Base-by-base conservation (phyloP, 495 filamentous ascomycete genomes). In the Hyaloscypha variabilis region DNA sequence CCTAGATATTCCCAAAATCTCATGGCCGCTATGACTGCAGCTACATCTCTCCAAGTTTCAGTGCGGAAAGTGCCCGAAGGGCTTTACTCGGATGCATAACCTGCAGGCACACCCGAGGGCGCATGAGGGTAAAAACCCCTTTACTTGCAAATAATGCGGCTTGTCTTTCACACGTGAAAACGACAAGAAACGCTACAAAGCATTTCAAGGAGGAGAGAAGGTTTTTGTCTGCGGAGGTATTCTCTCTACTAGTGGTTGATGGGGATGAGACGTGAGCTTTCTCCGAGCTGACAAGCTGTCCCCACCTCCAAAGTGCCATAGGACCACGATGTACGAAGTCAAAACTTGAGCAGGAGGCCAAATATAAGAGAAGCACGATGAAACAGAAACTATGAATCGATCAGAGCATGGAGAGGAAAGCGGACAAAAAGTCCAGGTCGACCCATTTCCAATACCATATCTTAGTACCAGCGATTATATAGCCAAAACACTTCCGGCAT, bases 181-280 rank as follows among this genome's bases (percentile, higher is more conserved):
- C 25, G 63, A 66, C 14, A 34, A 31, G 23, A 51, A 64, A 4
- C 29, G 62, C 3, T 53, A 64, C 24, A 31, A 42, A 51, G 21
- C 13, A 6, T 80, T 97, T 3, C 93, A 97, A 72, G 90, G 89
- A 2, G 93, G 93, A 50, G 93, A 97, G 74, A 96, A 96, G 85
- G 97, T 96, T 70, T 99, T 97, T 72, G 90, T 97, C 62, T 99
- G 95, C 77, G 89, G 90, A 36, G 94, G 94, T 59, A 90, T 91
- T 60, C 85, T 97, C 13, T 90, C 92, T 62, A 81, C 83, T 11
- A 87, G 87, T 31, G 86, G 86, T 5, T 85, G 87, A 61, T 97
- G 95, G 95, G 94, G 94, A 56, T 99, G 94, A 69, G 91, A 91
- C 13, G 87, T 95, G 34, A 83, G 93, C 10, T 99, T 99, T 74